These are phyloP conservation scores for Syncephalastrum sp. DNA, from an alignment of 371 early-diverging fungal species.

Conservation along the genomic window DNA sequence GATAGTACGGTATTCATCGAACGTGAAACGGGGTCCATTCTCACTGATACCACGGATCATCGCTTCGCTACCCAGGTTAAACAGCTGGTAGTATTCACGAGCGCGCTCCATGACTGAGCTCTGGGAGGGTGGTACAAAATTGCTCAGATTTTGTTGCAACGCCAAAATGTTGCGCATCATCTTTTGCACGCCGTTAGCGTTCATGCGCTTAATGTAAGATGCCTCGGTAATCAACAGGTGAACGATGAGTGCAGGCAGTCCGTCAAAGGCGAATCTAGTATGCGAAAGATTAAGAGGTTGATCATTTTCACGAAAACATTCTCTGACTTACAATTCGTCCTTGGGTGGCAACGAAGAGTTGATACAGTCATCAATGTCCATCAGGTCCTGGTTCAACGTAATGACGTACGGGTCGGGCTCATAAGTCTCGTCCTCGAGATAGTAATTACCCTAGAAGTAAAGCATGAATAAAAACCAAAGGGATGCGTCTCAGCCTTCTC, in stretches of 20 bases:
- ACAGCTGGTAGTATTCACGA: conserved; percentile 72
- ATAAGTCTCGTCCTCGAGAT: conserved; percentile 66
- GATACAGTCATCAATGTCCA: conserved; percentile 73
- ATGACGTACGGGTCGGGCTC: conserved; percentile 90
- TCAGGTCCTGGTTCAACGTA: conserved; percentile 75
- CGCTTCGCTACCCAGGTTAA: conserved; percentile 60
- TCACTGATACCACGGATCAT: conserved; percentile 42
- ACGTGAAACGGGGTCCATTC: conserved; percentile 42
- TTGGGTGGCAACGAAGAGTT: conserved; percentile 60
- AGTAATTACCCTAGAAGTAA: conserved; percentile 60
- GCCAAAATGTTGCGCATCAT: conserved; percentile 82
- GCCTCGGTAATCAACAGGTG: conserved; percentile 71
- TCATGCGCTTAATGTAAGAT: conserved; percentile 70
- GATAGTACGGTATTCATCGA: conserved; percentile 51
- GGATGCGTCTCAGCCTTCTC: neutral
- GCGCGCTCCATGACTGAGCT: conserved; percentile 69
- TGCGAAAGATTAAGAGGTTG: neutral
- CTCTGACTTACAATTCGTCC: conserved; percentile 54
- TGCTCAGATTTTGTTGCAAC: conserved; percentile 85
- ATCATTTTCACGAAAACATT: neutral
- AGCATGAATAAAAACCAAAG: neutral
- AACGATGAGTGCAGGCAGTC: conserved; percentile 74
- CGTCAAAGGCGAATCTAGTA: conserved; percentile 78
- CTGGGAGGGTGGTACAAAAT: conserved; percentile 67
- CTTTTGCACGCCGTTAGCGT: conserved; percentile 73